Evolutionary conservation across 768 basidiomycete genomes (phyloP), one percentile per base, ranked within the genome.

Genomic region (Leccinum uliginosum): DNA sequence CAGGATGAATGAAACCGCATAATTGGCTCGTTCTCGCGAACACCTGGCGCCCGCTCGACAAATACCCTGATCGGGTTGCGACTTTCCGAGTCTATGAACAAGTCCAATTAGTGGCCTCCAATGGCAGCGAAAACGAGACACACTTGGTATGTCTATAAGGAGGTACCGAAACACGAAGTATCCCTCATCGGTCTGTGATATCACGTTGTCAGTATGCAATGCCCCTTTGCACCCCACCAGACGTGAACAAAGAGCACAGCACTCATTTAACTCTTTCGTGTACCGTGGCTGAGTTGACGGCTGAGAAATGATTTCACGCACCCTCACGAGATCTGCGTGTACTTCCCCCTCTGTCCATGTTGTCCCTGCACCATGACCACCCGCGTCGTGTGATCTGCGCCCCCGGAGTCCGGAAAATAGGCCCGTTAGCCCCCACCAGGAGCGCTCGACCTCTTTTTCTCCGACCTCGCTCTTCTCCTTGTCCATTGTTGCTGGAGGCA

Each of bases 81-180:
- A 57, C 77, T 76, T 61, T 83, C 80, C 23, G 89, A 88, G 66
- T 77, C 87, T 89, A 59, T 58, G 24, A 24, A 58, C 32, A 50
- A 58, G 54, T 53, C 48, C 48, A 62, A 53, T 57, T 53, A 38
- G 23, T 43, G 45, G 29, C 55, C n/a, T 29, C 51, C 40, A 21
- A 43, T 23, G 29, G 67, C 23, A 68, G 66, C 17, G 66, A 69
- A 49, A 56, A 62, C 23, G 35, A 56, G 49, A 76, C 87, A 59
- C 71, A 91, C 89, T 84, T 32, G 90, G 90, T 55, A 92, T 80
- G 71, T 92, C 89, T 43, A 92, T 78, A 45, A 91, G 76, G 50
- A 92, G 76, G 69, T 91, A 91, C 50, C 85, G 80, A 70, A 87
- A 87, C 56, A 85, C 81, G 67, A 89, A 93, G 66, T 87, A 84